Evolutionary conservation across 2,329 filamentous ascomycete species (phyloP).

Genomic region (Hypocreales sp.): DNA sequence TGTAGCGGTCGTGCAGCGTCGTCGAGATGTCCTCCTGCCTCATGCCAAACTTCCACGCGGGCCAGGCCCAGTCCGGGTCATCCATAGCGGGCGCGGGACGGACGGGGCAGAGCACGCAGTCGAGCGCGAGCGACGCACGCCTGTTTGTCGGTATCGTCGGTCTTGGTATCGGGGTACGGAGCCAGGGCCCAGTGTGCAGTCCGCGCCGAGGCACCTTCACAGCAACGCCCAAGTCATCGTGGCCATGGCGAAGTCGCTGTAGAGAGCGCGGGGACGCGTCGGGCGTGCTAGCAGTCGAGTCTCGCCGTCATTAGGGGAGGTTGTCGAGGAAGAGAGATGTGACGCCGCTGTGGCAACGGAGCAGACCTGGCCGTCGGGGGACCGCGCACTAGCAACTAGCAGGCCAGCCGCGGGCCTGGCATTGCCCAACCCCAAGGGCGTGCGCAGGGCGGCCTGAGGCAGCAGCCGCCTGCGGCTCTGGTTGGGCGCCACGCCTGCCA

Average conservation of each 20-base stretch:
- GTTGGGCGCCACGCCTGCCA: conserved; percentile 8
- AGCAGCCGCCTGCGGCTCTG: background rate
- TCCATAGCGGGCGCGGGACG: too few species aligned
- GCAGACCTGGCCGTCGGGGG: conserved; percentile 1
- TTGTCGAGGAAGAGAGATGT: conserved; percentile 1
- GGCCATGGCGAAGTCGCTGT: conserved; percentile 8
- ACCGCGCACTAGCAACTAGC: conserved; percentile 6
- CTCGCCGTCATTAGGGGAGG: conserved; percentile 3
- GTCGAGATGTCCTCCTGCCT: conserved; percentile 42
- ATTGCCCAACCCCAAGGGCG: background rate
- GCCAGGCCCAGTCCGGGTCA: conserved; percentile 37
- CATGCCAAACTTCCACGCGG: conserved; percentile 48
- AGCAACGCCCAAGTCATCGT: conserved; percentile 2
- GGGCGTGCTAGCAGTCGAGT: too few species aligned
- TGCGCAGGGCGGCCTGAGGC: conserved; percentile 7
- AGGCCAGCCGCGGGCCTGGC: background rate
- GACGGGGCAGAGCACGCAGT: conserved; percentile 5
- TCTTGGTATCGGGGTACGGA: too few species aligned
- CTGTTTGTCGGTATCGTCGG: too few species aligned
- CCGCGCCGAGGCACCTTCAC: conserved; percentile 4
- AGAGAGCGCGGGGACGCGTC: too few species aligned
- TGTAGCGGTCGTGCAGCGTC: conserved; percentile 43
- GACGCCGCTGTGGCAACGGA: background rate
- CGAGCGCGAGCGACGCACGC: too few species aligned
- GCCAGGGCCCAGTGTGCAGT: conserved; percentile 1